Percentiles rank a stretch among this genome's conserved stretches.
Evolutionary conservation across 1,284 basidiomycete species (phyloP).

Genomic region (Irpex sp.): DNA sequence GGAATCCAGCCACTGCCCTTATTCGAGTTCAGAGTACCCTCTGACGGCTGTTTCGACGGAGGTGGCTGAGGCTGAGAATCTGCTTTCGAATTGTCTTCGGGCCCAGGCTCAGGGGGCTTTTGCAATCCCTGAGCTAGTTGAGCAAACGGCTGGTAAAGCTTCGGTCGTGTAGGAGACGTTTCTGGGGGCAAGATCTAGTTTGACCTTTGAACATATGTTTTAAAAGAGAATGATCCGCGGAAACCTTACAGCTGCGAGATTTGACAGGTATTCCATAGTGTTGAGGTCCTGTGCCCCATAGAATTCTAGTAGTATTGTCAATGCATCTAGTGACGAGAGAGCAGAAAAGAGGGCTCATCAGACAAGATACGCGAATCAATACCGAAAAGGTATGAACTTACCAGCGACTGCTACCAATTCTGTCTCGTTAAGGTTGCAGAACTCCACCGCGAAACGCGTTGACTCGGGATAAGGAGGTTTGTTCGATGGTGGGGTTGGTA

Average conservation of each 20-base stretch:
- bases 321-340: conserved; percentile 41
- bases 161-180: conserved; percentile 16
- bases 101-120: neutral
- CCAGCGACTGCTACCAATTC: conserved; percentile 61
- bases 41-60: conserved; percentile 1
- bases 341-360: neutral
- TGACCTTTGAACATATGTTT: neutral
- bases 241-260: conserved; percentile 46
- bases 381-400: conserved; percentile 21
- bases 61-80: neutral
- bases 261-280: conserved; percentile 46
- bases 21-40: neutral
- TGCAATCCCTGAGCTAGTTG: conserved; percentile 13
- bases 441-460: conserved; percentile 61
- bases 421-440: conserved; percentile 56
- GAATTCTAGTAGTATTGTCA: conserved; percentile 69
- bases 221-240: neutral
- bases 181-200: conserved; percentile 43
- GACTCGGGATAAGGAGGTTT: conserved; percentile 69
- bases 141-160: conserved; percentile 23
- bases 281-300: conserved; percentile 60
- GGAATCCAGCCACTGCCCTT: conserved; percentile 7
- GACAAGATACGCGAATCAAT: neutral
- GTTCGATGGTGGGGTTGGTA: conserved; percentile 59
- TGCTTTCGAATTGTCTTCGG: neutral